A percentile compares a stretch with the other conserved stretches of the same genome.
Conservation (phyloP, 208 protist genomes). For the Plasmodiophora brassicae region DNA sequence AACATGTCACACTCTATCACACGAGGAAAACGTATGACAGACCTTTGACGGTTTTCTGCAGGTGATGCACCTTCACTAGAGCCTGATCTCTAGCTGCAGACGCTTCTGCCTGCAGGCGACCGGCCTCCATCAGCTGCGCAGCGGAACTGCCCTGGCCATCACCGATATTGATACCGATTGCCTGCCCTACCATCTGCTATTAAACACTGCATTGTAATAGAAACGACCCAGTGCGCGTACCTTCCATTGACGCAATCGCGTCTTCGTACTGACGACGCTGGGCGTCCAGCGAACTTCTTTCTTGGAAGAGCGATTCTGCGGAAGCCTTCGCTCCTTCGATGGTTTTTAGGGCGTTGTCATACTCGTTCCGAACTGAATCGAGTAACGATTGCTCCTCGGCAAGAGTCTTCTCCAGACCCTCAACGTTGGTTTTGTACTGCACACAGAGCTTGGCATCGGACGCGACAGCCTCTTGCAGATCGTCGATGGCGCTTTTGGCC, state of each 20-base stretch:
- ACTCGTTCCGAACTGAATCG: too few species aligned
- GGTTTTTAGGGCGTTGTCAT: slow-evolving; percentile 27
- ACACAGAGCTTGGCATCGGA: not conserved
- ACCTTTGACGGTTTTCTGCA: not conserved
- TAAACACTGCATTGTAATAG: too few species aligned
- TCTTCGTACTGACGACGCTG: too few species aligned
- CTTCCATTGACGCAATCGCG: not conserved
- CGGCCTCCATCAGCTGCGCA: slow-evolving; percentile 28
- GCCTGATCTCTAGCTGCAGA: not conserved
- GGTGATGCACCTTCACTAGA: not conserved
- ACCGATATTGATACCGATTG: slow-evolving; percentile 34
- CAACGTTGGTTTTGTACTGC: not conserved
- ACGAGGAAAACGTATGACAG: too few species aligned
- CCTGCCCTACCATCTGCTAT: too few species aligned
- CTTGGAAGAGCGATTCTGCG: too few species aligned
- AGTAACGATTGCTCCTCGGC: slow-evolving; percentile 26
- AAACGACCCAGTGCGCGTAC: too few species aligned
- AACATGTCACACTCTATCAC: too few species aligned
- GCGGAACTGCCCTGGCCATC: slow-evolving; percentile 10
- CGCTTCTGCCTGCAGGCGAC: not conserved
- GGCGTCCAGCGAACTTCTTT: too few species aligned
- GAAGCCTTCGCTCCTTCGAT: too few species aligned
- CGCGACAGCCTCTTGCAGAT: not conserved
- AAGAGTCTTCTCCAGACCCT: not conserved
- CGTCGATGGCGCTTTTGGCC: not conserved